Evolutionary conservation across 73 alveolate species (phyloP), one percentile per base, ranked within the genome.

Genomic region (Paramecium biaurelia): DNA sequence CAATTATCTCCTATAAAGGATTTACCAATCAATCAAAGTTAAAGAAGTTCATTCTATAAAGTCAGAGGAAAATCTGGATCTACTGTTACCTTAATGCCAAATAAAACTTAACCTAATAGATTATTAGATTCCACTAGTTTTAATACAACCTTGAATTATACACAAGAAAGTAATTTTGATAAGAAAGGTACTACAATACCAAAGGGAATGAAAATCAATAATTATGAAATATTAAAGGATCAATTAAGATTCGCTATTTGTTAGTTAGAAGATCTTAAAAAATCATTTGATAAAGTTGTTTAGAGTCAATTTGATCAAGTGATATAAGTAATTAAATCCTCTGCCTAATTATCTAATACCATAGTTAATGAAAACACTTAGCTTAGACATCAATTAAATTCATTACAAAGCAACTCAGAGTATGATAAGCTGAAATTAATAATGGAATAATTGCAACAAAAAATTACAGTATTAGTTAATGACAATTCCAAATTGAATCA

Each of bases 221-320:
- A 26, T 79, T 38, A 2, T 42, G 90, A 79, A 24, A 47, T 45
- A n/a, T 63, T 79, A 8, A 79, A 42, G 47, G 90, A 79, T 79
- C 15, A 79, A 45, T 21, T 79, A 2, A 79, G 90, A 79, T 79
- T 79, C 23, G 42, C 63, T 12, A 38, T 79, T 21, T 79, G 90
- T 37, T 45, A 79, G 28, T 23, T 79, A 42, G 90, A 79, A 24
- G 90, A 79, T 79, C 42, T 79, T 41, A 74, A 74, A 20, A 74
- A 74, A 34, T 41, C 57, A 15, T 74, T 34, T 41, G 87, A 74
- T 37, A 74, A 23, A 34, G 57, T 21, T 15, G 68, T 74, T 23
- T 37, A 74, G 26, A 28, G 37, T 37, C 28, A 74, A 41, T 37
- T 74, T 23, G 87, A 74, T n/a, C 38, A 74, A 74, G 87, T 74